phyloP scores from a whole-genome alignment of 2,329 filamentous ascomycete genomes.

The Paracorniculantispora psalliotae region DNA sequence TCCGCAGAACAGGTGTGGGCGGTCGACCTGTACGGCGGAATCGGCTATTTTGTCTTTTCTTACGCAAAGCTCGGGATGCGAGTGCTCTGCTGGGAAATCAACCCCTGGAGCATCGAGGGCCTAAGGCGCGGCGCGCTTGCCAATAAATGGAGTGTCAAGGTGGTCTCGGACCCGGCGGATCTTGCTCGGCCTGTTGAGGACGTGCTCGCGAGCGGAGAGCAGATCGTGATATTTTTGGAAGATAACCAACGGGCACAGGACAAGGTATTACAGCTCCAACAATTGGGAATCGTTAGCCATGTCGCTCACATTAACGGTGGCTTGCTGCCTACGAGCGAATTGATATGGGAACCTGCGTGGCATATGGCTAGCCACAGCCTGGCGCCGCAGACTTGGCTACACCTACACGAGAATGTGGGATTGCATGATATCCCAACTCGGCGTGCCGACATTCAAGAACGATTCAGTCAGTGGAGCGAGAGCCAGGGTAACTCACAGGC shows the following conservation, averaged over 20 bases:
- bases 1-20: constrained; percentile 41
- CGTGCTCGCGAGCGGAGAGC: constrained; percentile 39
- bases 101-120: constrained; percentile 82
- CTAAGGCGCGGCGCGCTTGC: constrained; percentile 66
- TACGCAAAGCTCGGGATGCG: constrained; percentile 68
- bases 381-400: constrained; percentile 47
- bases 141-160: constrained; percentile 61
- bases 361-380: constrained; percentile 32
- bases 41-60: constrained; percentile 88
- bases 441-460: constrained; percentile 41
- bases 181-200: constrained; percentile 34
- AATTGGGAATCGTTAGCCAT: constrained; percentile 28
- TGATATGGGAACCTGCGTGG: constrained; percentile 49
- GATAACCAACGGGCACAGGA: constrained; percentile 54
- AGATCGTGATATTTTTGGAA: constrained; percentile 64
- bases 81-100: constrained; percentile 86
- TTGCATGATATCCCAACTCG: constrained; percentile 46
- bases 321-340: constrained; percentile 53
- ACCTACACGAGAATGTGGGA: constrained; percentile 63
- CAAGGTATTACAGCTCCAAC: constrained; percentile 35
- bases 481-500: constrained; percentile 18
- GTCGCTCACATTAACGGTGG: constrained; percentile 61
- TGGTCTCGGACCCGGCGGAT: constrained; percentile 40
- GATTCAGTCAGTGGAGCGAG: constrained; percentile 37
- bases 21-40: constrained; percentile 85